Base-by-base conservation (phyloP, 306 rosid species). In the Cucurbita ficifolia region DNA sequence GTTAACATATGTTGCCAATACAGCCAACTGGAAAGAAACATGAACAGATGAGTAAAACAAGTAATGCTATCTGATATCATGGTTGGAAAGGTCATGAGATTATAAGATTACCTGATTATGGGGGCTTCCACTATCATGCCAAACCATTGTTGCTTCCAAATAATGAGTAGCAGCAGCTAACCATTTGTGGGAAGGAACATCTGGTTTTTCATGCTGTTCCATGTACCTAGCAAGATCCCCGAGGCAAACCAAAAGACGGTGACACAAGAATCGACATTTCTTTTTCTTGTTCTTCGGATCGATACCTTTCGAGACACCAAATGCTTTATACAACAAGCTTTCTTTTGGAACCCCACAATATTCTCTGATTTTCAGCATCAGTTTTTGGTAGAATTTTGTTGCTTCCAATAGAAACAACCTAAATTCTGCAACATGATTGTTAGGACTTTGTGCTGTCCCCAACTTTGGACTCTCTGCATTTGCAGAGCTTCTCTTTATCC, bases 41-140 rank as follows among this genome's bases (percentile, higher is more conserved):
- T 9, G 1, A 58, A 35, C 43, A 45, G 18, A 8, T 36, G 38
- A 36, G 33, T 24, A 54, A 57, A 42, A 56, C 54, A 52, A 51
- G 33, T 7, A 13, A 70, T 70, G 6, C 16, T 9, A 70, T 50
- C 58, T 35, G 17, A 70, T 29, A 29, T 70, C 45, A 70, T 29
- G 60, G 6, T 8, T 16, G 24, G 48, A 67, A 67, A 55, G 48
- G 13, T 43, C 40, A 42, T 13, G 3, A 69, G 57, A 48, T 48
- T 16, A 8, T 49, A 49, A 70, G 13, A 24, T 33, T 75, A 94
- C 99, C 96, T 91, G 99, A 88, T 94, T 94, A 39, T 94, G 99
- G 3, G 99, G 96, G 65, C 88, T 91, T 49, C 99, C 99, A 76
- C 97, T 89, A 68, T 94, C 92, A 59, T 97, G 97, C 99, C 92